Evolutionary conservation across 2,329 filamentous ascomycete species (phyloP), one percentile per base, ranked within the genome.

Genomic region (Penicillium italicum): DNA sequence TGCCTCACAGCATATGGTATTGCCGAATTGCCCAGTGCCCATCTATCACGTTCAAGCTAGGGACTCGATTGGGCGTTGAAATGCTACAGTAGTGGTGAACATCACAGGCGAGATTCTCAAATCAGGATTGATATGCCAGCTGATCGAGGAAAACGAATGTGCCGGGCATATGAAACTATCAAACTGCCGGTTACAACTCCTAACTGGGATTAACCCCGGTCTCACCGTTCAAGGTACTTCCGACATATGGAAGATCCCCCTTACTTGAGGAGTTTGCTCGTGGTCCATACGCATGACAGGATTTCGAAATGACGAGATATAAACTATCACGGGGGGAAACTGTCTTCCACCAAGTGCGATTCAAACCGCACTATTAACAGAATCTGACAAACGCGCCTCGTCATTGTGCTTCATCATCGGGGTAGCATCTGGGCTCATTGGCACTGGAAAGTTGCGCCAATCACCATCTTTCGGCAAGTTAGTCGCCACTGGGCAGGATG

Each of bases 1-100:
- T 50, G 16, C 16, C 6, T 26, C 11, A 9, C 12, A 9, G 28
- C 40, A 45, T 30, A 33, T 45, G 30, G 5, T 4, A 34, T 37
- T 3, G n/a, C 8, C 1, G n/a, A 6, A 9, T 14, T 42, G 8
- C 8, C 18, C 11, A 20, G n/a, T 18, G 3, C 6, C 45, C 7
- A 4, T 30, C 22, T 14, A 36, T 49, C 34, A 37, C n/a, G 26
- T 10, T 38, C 30, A 8, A 22, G 16, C 36, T 12, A 22, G 11
- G 14, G n/a, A 34, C 5, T 26, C 28, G 44, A 50, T 34, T 1
- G 8, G 20, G 16, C 4, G 1, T 31, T 36, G 14, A 47, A 22
- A 53, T 53, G 50, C 28, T 41, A 53, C 50, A 48, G 50, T 53
- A 18, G 50, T 33, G 41, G 24, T 26, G 26, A 31, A 24, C 40